Base-by-base conservation (phyloP, 2,329 filamentous ascomycete species). In the Neonectria coccinea region DNA sequence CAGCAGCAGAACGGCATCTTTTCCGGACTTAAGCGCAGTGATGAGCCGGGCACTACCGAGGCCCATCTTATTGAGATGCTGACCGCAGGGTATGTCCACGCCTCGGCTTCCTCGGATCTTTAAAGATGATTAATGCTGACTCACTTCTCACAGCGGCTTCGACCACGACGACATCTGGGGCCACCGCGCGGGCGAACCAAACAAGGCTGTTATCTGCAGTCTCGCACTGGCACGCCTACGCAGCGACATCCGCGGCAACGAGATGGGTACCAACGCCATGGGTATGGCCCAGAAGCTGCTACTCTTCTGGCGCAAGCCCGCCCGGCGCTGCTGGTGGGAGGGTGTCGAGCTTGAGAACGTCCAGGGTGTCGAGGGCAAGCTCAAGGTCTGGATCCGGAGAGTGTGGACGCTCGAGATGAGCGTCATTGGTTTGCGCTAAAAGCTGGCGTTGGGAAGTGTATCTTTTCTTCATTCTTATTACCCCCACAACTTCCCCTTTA, bases 361-460 rank as follows among this genome's bases (percentile, higher is more conserved):
- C 12, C 93, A 97, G 55, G 96, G 96, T 14, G 91, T 98, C 8
- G 89, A 97, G 56, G 95, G 94, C 56, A 93, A 91, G 78, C 85
- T 99, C 71, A 99, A 99, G 82, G 94, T 99, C 63, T 99, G 96
- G 96, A 98, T 99, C 78, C 87, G 96, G 76, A 88, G 96, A 74
- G 96, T 99, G 64, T 99, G 96, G 96, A 99, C 96, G 64, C 86
- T 99, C 64, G 96, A 99, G 85, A 99, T 99, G 93, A 96, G 92
- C 77, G 93, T 96, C 59, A 96, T 97, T 78, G 93, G 93, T 60
- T 84, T 97, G 72, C 91, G 92, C 77, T 93, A 68, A 64, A 56
- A 53, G 16, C 8, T 22, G 53, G 53, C 29, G 22, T 61, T 59
- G 59, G 52, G 41, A 53, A 45, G n/a, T 20, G 65, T 70, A 50